A percentile compares a stretch with the other conserved stretches of the same genome.
Evolutionary conservation across 345 rosid species (phyloP).

Genomic region (Heritiera fomes): DNA sequence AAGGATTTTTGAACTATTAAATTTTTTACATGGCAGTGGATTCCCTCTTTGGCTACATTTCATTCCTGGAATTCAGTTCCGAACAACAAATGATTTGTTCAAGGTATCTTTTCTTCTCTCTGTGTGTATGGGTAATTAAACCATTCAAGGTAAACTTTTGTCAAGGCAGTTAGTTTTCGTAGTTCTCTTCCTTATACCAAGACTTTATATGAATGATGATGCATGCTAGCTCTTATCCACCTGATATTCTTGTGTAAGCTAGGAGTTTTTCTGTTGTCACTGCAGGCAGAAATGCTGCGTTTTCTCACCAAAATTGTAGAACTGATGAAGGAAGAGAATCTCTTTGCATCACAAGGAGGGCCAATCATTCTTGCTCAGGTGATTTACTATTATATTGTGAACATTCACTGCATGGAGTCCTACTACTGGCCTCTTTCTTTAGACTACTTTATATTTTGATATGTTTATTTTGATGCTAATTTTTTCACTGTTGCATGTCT

Average conservation of each 20-base stretch:
- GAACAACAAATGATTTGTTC: conserved; percentile 50
- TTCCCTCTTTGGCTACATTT: conserved; percentile 75
- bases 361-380: conserved; percentile 77
- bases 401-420: background rate
- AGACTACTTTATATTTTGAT: background rate
- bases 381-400: conserved; percentile 6
- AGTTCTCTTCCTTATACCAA: background rate
- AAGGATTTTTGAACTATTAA: background rate
- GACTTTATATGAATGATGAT: background rate
- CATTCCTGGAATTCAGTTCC: conserved; percentile 70
- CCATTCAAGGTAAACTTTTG: background rate
- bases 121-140: background rate
- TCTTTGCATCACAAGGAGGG: conserved; percentile 70
- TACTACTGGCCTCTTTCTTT: background rate
- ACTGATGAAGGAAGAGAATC: conserved; percentile 56
- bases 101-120: conserved; percentile 35
- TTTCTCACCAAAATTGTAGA: conserved; percentile 53
- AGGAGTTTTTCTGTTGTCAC: background rate
- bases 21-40: conserved; percentile 40
- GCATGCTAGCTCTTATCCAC: background rate
- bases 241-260: background rate
- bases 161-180: background rate
- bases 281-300: conserved; percentile 53
- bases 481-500: conserved; percentile 3
- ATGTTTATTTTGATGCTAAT: too few species aligned